These are phyloP conservation scores for Candida ponderosae DNA, from an alignment of 805 yeast genomes.

Conservation along the genomic window DNA sequence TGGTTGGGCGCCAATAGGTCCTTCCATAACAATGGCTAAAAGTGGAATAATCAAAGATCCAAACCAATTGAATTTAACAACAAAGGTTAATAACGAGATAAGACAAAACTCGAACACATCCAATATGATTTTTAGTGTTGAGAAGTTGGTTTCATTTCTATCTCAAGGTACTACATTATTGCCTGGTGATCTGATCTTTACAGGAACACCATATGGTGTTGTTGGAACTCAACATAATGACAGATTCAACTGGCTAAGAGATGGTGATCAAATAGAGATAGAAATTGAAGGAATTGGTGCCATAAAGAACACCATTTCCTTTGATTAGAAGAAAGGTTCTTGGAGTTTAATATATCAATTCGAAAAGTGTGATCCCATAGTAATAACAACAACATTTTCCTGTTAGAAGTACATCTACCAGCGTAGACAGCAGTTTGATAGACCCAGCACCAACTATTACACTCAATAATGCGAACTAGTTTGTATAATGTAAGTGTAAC, in stretches of 20 bases:
- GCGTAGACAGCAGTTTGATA: too few species aligned
- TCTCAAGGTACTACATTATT: slow-evolving; percentile 38
- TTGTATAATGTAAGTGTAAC: too few species aligned
- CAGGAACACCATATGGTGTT: slow-evolving; percentile 48
- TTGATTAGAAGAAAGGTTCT: too few species aligned
- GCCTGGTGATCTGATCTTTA: slow-evolving; percentile 42
- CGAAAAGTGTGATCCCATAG: too few species aligned
- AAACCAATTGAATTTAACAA: slow-evolving; percentile 23
- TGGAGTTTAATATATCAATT: too few species aligned
- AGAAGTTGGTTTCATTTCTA: slow-evolving; percentile 34
- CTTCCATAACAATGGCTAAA: slow-evolving; percentile 32
- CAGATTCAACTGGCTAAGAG: slow-evolving; percentile 26
- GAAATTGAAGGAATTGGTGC: slow-evolving; percentile 32
- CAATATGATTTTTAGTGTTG: slow-evolving; percentile 39
- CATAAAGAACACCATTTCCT: slow-evolving; percentile 26
- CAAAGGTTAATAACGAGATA: slow-evolving; percentile 35
- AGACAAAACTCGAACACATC: slow-evolving; percentile 33
- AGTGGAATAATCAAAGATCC: slow-evolving; percentile 23
- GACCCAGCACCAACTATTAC: too few species aligned
- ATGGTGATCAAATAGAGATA: slow-evolving; percentile 34
- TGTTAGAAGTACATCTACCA: too few species aligned
- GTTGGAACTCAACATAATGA: slow-evolving; percentile 38
- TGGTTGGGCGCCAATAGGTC: slow-evolving; percentile 46
- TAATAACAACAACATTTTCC: too few species aligned
- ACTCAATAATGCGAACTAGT: too few species aligned